Evolutionary conservation across 495 filamentous ascomycete genomes (phyloP), one percentile per base, ranked within the genome.

Genomic region (Staphylotrichum tortipilum): DNA sequence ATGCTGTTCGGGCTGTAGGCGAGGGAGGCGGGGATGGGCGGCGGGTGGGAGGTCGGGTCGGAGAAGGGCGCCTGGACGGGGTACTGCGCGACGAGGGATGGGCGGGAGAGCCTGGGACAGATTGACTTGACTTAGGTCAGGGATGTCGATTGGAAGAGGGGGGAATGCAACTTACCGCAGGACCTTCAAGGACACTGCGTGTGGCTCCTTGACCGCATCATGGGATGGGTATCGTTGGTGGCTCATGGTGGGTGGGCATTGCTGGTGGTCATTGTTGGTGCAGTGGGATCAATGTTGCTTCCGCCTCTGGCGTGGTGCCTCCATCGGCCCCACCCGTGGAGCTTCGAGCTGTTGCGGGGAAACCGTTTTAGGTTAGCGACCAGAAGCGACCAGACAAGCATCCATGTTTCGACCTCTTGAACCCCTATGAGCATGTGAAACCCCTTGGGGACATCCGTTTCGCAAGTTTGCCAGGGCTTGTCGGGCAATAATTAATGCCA

Each of bases 141-240:
- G 4, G 2, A 8, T 22, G 19, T 12, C 11, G 7, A 3, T 3
- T 7, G 7, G 26, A 28, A 17, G 14, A 29, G 30, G 17, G 29
- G 17, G 29, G 24, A n/a, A n/a, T n/a, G n/a, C n/a, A n/a, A 44
- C 60, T 44, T 72, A 81, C 80, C 82, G 68, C 17, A 86, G 70
- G 10, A 86, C 89, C 76, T 95, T 96, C 22, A 96, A 66, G 46
- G 87, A 94, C 30, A 96, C 79, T 12, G 82, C 78, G 69, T 96
- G 89, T 17, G 87, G 83, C 58, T 86, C 86, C 61, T 88, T 89
- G 28, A 78, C 72, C 36, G 73, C 62, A 39, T 74, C 77, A 42
- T 88, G 81, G 38, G 73, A 72, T 24, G 70, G 64, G 39, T 70
- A 69, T 30, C 78, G 72, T 61, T 75, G 73, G 51, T 76, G 73